Conservation (phyloP, 768 basidiomycete species). For the Tremella fuciformis region DNA sequence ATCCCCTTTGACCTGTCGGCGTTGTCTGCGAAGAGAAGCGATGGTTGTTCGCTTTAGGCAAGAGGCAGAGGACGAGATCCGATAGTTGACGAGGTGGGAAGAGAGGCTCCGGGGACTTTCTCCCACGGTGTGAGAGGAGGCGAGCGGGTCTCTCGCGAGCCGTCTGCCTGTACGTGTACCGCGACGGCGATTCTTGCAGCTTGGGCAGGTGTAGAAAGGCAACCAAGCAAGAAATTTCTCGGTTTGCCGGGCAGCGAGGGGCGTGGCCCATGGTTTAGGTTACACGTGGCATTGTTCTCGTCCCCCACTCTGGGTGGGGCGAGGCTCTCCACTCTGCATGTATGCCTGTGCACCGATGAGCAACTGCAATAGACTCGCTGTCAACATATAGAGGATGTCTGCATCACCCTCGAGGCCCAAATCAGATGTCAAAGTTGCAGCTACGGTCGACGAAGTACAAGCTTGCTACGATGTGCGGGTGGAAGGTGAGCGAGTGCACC, state of each 20-base stretch:
- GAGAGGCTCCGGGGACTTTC: slow-evolving; percentile 7
- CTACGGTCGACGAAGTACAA: slow-evolving; percentile 33
- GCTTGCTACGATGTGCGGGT: slow-evolving; percentile 48
- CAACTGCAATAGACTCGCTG: too few species aligned
- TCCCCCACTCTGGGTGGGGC: too few species aligned
- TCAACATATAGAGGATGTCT: too few species aligned
- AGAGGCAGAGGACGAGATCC: background rate
- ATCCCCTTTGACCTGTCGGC: background rate
- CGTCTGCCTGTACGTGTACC: slow-evolving; percentile 3
- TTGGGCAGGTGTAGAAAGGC: background rate
- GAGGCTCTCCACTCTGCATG: too few species aligned
- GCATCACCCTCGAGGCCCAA: too few species aligned
- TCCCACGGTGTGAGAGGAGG: background rate
- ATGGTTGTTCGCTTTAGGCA: background rate
- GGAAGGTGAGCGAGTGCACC: slow-evolving; percentile 34
- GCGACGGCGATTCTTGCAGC: slow-evolving; percentile 3
- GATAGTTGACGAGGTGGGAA: slow-evolving; percentile 1
- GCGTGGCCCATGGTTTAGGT: too few species aligned
- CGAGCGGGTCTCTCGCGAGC: background rate
- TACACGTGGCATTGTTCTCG: too few species aligned
- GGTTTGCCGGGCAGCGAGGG: too few species aligned
- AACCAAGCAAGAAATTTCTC: background rate
- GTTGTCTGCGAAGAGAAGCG: background rate
- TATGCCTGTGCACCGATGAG: too few species aligned
- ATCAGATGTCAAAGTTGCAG: slow-evolving; percentile 25